These are phyloP conservation scores for Lophium mytilinum DNA, from an alignment of 495 filamentous ascomycete genomes.

Conservation along the genomic window DNA sequence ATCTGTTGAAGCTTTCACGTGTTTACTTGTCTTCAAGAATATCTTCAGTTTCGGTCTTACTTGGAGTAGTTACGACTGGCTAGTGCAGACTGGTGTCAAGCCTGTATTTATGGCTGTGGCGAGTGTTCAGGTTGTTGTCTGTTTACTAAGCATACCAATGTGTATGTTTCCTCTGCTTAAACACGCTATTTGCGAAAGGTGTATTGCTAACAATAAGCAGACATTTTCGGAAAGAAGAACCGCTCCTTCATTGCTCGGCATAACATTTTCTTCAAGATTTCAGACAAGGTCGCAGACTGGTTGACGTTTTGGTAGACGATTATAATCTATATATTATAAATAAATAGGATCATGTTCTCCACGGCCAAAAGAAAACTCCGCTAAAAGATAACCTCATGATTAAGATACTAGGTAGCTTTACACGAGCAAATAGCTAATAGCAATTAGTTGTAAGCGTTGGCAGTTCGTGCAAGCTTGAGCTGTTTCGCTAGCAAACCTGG, in stretches of 20 bases:
- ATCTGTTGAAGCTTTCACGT: slow-evolving; percentile 84
- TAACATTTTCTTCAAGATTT: slow-evolving; percentile 58
- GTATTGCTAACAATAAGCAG: slow-evolving; percentile 36
- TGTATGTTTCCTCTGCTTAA: slow-evolving; percentile 47
- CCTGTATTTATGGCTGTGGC: slow-evolving; percentile 62
- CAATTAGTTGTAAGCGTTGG: no score
- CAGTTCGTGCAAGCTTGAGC: no score
- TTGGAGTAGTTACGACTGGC: slow-evolving; percentile 73
- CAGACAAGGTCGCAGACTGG: slow-evolving; percentile 15
- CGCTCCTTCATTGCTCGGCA: slow-evolving; percentile 62
- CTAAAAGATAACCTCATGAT: no score
- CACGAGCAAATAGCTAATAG: no score
- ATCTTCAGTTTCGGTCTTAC: slow-evolving; percentile 84
- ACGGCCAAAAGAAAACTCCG: no score
- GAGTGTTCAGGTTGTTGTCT: slow-evolving; percentile 68
- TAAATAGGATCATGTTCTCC: no score
- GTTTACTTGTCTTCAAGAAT: slow-evolving; percentile 87
- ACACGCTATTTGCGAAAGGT: not conserved
- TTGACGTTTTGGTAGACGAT: slow-evolving; percentile 16
- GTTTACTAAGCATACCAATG: slow-evolving; percentile 67
- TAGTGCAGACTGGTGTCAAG: slow-evolving; percentile 49
- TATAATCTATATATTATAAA: no score
- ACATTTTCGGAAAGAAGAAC: slow-evolving; percentile 74
- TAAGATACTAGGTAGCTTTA: no score
- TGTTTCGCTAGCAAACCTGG: no score